Percentiles rank a stretch among this genome's conserved stretches.
Conservation (phyloP, 176 grass and related monocot genomes). For the Hyparrhenia diplandra region DNA sequence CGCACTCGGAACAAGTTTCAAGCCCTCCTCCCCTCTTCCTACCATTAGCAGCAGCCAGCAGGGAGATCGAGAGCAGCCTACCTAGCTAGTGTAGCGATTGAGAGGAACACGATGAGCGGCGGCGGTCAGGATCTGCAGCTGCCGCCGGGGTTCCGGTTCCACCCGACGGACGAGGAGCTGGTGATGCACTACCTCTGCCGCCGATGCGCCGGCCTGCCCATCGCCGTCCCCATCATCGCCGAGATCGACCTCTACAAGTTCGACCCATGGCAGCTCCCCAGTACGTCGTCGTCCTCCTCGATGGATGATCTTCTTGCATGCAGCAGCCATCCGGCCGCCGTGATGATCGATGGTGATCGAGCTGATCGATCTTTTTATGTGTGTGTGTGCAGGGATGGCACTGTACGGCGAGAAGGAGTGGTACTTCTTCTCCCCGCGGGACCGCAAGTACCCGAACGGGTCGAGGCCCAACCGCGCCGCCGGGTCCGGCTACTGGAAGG, state of each 20-base stretch:
- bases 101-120: slow-evolving; percentile 29
- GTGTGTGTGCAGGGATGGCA: slow-evolving; percentile 43
- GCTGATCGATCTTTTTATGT: background rate
- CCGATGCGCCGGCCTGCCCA: slow-evolving; percentile 63
- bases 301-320: background rate
- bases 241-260: slow-evolving; percentile 99
- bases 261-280: slow-evolving; percentile 81
- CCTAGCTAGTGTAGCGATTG: background rate
- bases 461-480: slow-evolving; percentile 77
- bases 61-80: background rate
- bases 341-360: too few species aligned
- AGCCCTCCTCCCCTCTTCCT: slow-evolving; percentile 30
- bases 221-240: slow-evolving; percentile 82
- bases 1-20: slow-evolving; percentile 67
- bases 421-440: slow-evolving; percentile 92
- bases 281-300: slow-evolving; percentile 20
- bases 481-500: slow-evolving; percentile 89
- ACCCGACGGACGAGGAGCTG: slow-evolving; percentile 96
- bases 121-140: slow-evolving; percentile 45
- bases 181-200: slow-evolving; percentile 92
- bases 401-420: slow-evolving; percentile 91
- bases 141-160: slow-evolving; percentile 96
- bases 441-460: slow-evolving; percentile 91
- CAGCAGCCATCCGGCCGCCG: too few species aligned
- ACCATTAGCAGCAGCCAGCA: background rate